These are phyloP conservation scores for Starmerella powellii DNA, from an alignment of 805 yeast genomes.

Conservation along the genomic window DNA sequence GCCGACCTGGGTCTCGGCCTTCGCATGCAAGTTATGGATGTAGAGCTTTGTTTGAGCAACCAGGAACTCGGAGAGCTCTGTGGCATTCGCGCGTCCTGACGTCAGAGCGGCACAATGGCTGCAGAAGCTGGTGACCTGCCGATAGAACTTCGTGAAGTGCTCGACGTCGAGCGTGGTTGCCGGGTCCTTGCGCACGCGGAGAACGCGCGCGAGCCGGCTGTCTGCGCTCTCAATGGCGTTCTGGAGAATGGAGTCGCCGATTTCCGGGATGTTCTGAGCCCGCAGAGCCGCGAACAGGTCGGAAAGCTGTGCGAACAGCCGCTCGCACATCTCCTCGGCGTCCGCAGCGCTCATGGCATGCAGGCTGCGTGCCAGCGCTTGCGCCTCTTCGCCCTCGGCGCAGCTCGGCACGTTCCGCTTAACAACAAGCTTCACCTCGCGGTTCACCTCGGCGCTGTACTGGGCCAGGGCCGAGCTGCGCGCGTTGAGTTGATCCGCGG, in stretches of 20 bases:
- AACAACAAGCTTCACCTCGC: slow-evolving; percentile 63
- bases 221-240: slow-evolving; percentile 59
- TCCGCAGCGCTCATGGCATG: slow-evolving; percentile 60
- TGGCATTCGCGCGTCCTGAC: slow-evolving; percentile 27
- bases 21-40: slow-evolving; percentile 43
- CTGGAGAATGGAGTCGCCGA: slow-evolving; percentile 46
- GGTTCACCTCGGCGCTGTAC: slow-evolving; percentile 56
- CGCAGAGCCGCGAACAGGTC: slow-evolving; percentile 1
- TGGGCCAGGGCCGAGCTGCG: slow-evolving; percentile 46
- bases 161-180: slow-evolving; percentile 45
- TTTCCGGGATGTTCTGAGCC: slow-evolving; percentile 45
- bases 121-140: slow-evolving; percentile 55
- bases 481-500: slow-evolving; percentile 26
- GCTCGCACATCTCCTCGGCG: slow-evolving; percentile 55
- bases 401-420: slow-evolving; percentile 40
- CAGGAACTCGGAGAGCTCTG: slow-evolving; percentile 55
- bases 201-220: slow-evolving; percentile 60
- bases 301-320: slow-evolving; percentile 4
- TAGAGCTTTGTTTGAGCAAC: slow-evolving; percentile 55
- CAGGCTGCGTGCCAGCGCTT: slow-evolving; percentile 35
- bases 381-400: slow-evolving; percentile 4
- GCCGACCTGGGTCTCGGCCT: slow-evolving; percentile 37
- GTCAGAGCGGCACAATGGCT: slow-evolving; percentile 66
- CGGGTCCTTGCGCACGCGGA: slow-evolving; percentile 65
- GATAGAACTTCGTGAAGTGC: slow-evolving; percentile 56